Conservation (phyloP, 2,329 filamentous ascomycete species). For the Clonostachys solani region DNA sequence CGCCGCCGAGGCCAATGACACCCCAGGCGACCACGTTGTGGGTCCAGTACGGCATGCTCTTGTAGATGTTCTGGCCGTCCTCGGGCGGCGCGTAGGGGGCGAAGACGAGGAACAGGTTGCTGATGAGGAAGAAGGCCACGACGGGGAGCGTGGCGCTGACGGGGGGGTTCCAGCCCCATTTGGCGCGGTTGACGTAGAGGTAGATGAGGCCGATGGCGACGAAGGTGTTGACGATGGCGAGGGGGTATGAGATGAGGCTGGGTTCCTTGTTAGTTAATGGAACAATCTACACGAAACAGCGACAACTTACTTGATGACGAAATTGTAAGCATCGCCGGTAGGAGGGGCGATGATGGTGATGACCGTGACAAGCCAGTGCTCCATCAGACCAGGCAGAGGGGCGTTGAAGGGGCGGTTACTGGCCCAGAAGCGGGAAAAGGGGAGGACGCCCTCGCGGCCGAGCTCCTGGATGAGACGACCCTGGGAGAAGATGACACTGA, state of each 20-base stretch:
- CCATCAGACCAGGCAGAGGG: conserved; percentile 55
- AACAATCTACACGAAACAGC: background rate
- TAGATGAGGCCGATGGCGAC: conserved; percentile 48
- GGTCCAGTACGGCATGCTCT: conserved; percentile 50
- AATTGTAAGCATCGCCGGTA: conserved; percentile 64
- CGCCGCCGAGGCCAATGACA: conserved; percentile 44
- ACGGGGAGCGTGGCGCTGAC: conserved; percentile 51
- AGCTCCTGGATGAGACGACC: conserved; percentile 63
- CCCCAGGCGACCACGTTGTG: conserved; percentile 54
- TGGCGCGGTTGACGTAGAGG: conserved; percentile 43
- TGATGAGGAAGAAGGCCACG: conserved; percentile 53
- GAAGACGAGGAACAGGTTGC: conserved; percentile 57
- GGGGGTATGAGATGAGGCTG: conserved; percentile 60
- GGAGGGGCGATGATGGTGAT: conserved; percentile 65
- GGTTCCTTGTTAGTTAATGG: conserved; percentile 5
- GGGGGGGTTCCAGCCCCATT: conserved; percentile 48
- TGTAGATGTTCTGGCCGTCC: conserved; percentile 47
- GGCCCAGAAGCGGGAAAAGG: conserved; percentile 58
- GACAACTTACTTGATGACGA: conserved; percentile 47
- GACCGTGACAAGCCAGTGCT: conserved; percentile 60
- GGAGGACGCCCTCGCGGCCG: conserved; percentile 62
- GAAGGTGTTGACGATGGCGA: conserved; percentile 53
- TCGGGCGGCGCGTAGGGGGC: conserved; percentile 53
- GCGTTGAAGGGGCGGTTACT: conserved; percentile 62
- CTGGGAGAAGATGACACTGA: conserved; percentile 66